Percentiles rank a stretch among this genome's conserved stretches.
phyloP scores from a whole-genome alignment of 805 yeast species.

The Teunomyces cretensis region DNA sequence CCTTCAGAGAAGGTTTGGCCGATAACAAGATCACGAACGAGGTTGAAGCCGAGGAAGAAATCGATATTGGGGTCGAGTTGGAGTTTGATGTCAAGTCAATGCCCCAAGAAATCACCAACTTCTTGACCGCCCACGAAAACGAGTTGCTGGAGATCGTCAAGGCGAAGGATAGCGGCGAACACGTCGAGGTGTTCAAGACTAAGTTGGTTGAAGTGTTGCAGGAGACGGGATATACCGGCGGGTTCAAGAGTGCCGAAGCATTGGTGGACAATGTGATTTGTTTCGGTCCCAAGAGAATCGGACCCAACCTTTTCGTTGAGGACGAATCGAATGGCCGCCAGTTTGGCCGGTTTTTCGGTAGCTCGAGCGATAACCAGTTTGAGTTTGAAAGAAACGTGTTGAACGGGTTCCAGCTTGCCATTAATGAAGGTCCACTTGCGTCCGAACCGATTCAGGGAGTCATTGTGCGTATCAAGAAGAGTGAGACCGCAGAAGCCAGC shows the following conservation, averaged over 20 bases:
- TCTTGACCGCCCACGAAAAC: conserved; percentile 47
- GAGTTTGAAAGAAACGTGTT: conserved; percentile 60
- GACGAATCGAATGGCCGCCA: conserved; percentile 27
- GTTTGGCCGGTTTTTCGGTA: conserved; percentile 30
- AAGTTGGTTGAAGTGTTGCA: conserved; percentile 10
- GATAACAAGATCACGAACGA: conserved; percentile 43
- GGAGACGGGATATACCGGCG: conserved; percentile 18
- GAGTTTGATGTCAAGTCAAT: conserved; percentile 61
- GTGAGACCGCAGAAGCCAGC: conserved; percentile 26
- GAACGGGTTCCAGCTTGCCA: conserved; percentile 84
- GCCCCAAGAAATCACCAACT: conserved; percentile 48
- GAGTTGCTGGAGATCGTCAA: conserved; percentile 40
- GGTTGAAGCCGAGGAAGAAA: conserved; percentile 29
- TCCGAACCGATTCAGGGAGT: conserved; percentile 87
- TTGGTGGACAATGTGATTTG: conserved; percentile 45
- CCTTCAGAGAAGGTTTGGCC: conserved; percentile 82
- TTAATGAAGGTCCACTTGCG: conserved; percentile 82
- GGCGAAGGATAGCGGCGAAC: conserved; percentile 18
- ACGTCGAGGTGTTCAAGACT: conserved; percentile 10
- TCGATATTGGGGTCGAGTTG: conserved; percentile 46
- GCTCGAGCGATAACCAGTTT: conserved; percentile 18
- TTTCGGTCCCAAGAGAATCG: conserved; percentile 77
- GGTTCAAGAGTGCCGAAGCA: conserved; percentile 13
- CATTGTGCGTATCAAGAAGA: conserved; percentile 43
- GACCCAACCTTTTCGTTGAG: conserved; percentile 74